Base-by-base conservation (phyloP, 1,284 basidiomycete genomes). In the Phellinidium pouzarii region DNA sequence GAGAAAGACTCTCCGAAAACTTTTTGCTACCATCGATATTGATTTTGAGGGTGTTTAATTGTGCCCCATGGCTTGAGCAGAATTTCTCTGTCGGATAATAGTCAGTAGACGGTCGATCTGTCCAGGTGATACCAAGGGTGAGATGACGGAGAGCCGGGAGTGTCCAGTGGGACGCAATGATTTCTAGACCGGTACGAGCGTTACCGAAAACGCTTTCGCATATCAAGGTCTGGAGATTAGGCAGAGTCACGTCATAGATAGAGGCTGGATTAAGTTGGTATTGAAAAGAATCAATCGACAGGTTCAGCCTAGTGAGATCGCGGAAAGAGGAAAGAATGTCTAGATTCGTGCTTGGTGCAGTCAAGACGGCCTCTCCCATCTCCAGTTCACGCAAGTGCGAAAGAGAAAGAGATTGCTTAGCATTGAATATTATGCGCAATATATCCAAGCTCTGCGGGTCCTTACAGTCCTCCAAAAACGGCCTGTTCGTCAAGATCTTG, bases 91-190 rank as follows among this genome's bases (percentile, higher is more conserved):
- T 26, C n/a, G n/a, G 20, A 20, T 26, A 2, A 34, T 22, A 43
- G 14, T n/a, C 3, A 1, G 5, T 19, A 20, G 36, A 11, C 8
- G 7, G 2, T n/a, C 22, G 34, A n/a, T n/a, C n/a, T 19, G 11
- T 17, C 25, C 42, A 50, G 7, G 4, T 1, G 19, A 29, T 11
- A 9, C 25, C 23, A 14, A 45, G 6, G 9, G 41, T 22, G 22
- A 50, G 41, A n/a, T 46, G 22, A 17, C 27, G 51, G 20, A 47
- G 51, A 9, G 44, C 27, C 17, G 51, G 51, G n/a, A 52, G 36
- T 9, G 3, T 22, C 51, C 51, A 52, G 3, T 50, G 25, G 7
- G 6, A 6, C 3, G 44, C 34, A 31, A 52, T 42, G 44, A 37
- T 19, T 9, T 17, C n/a, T 2, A 42, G 19, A 42, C 11, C 38